These are phyloP conservation scores for Fusarium citri DNA, from an alignment of 2,329 filamentous ascomycete species.

Conservation along the genomic window DNA sequence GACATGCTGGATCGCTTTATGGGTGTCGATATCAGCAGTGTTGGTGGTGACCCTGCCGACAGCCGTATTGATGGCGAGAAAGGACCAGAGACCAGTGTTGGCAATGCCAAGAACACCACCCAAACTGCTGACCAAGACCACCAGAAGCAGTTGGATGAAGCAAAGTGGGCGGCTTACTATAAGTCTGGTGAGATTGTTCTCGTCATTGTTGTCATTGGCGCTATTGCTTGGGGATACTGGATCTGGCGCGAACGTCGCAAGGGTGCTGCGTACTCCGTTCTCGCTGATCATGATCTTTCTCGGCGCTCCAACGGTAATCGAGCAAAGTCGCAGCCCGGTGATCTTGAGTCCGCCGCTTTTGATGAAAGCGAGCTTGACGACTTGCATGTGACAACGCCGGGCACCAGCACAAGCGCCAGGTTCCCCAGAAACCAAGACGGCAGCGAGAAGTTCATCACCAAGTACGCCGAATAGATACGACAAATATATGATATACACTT, in stretches of 20 bases:
- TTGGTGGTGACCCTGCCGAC: conserved; percentile 83
- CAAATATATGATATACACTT: not conserved
- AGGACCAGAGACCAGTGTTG: conserved; percentile 80
- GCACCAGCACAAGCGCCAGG: conserved; percentile 56
- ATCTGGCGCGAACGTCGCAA: conserved; percentile 72
- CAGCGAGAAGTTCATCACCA: conserved; percentile 50
- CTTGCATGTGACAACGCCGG: conserved; percentile 64
- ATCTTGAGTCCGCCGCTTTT: conserved; percentile 73
- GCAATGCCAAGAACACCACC: conserved; percentile 69
- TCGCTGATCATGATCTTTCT: conserved; percentile 55
- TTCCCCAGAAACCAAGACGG: conserved; percentile 69
- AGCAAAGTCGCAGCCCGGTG: conserved; percentile 58
- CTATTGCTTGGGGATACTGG: conserved; percentile 78
- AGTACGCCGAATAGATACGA: conserved; percentile 27
- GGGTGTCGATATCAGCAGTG: conserved; percentile 88
- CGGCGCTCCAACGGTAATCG: conserved; percentile 61
- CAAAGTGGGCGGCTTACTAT: conserved; percentile 90
- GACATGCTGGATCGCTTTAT: conserved; percentile 99
- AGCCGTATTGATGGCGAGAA: conserved; percentile 88
- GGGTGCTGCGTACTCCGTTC: conserved; percentile 65
- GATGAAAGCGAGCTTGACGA: conserved; percentile 75
- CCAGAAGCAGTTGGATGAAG: conserved; percentile 80
- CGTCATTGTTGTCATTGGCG: conserved; percentile 81
- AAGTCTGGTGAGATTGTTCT: conserved; percentile 88
- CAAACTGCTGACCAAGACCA: conserved; percentile 64